Evolutionary conservation across 495 filamentous ascomycete genomes (phyloP).

Genomic region (Penicillium antarcticum): DNA sequence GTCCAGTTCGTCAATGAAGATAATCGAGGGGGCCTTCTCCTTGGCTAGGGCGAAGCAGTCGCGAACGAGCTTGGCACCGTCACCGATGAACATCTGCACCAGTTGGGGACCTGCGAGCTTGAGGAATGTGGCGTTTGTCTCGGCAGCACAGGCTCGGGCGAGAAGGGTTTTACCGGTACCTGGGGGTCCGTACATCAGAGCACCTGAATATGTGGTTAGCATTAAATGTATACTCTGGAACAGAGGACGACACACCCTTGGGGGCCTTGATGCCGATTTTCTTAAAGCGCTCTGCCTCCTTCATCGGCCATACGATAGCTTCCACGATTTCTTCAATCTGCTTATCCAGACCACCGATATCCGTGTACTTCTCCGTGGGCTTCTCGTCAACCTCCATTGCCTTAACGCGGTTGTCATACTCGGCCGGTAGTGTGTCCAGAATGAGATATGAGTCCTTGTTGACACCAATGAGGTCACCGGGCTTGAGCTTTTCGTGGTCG

Average conservation of each 20-base stretch:
- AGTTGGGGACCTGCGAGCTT: constrained; percentile 97
- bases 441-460: constrained; percentile 99
- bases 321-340: constrained; percentile 99
- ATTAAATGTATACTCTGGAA: neutral
- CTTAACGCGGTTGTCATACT: constrained; percentile 99
- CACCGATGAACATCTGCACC: constrained; percentile 99
- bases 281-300: constrained; percentile 97
- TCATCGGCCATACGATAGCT: constrained; percentile 99
- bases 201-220: constrained; percentile 54
- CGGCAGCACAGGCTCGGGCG: constrained; percentile 93
- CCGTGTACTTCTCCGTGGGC: constrained; percentile 97
- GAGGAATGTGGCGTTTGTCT: constrained; percentile 98
- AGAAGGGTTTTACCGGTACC: constrained; percentile 96
- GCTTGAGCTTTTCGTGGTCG: constrained; percentile 88
- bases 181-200: constrained; percentile 97
- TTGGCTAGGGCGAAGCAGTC: constrained; percentile 98
- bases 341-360: constrained; percentile 97
- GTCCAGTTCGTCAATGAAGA: constrained; percentile 99
- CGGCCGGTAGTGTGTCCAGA: constrained; percentile 94
- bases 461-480: constrained; percentile 94
- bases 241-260: constrained; percentile 65
- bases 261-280: constrained; percentile 99
- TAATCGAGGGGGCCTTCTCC: constrained; percentile 97
- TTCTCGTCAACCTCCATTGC: constrained; percentile 99
- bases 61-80: constrained; percentile 95